Percentiles rank a stretch among this genome's conserved stretches.
phyloP scores from a whole-genome alignment of 768 basidiomycete genomes.

The Filobasidium floriforme region DNA sequence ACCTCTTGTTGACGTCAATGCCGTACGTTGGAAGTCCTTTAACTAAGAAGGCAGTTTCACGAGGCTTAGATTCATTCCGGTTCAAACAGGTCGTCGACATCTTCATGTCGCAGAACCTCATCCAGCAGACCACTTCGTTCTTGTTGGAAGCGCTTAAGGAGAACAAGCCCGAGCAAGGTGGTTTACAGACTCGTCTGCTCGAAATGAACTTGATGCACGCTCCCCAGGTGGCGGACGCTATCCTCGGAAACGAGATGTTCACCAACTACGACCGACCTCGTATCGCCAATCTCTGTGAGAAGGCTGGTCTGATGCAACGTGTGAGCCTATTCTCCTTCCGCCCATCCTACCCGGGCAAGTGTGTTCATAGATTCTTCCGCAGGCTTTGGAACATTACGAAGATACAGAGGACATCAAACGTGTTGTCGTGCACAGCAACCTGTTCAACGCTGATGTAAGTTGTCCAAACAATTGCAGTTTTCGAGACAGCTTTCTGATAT shows the following conservation, averaged over 20 bases:
- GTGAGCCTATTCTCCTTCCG: background rate
- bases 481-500: conserved; percentile 32
- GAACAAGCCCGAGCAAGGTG: conserved; percentile 93
- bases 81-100: conserved; percentile 72
- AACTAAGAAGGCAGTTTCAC: background rate
- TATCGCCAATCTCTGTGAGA: conserved; percentile 96
- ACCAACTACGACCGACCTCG: conserved; percentile 90
- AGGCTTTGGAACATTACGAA: conserved; percentile 95
- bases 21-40: conserved; percentile 52
- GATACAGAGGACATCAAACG: conserved; percentile 98
- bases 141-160: conserved; percentile 95
- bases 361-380: background rate
- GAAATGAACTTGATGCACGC: conserved; percentile 98
- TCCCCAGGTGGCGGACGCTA: conserved; percentile 97
- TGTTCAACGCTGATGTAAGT: conserved; percentile 61
- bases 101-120: conserved; percentile 99
- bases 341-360: no score
- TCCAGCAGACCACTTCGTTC: conserved; percentile 97
- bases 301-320: conserved; percentile 88
- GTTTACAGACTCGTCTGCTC: conserved; percentile 86
- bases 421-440: conserved; percentile 82
- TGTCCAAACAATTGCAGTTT: conserved; percentile 45
- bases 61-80: no score
- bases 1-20: conserved; percentile 84
- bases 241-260: conserved; percentile 98